phyloP scores from a whole-genome alignment of 106 monocot genomes.

The Apostasia shenzhenica region DNA sequence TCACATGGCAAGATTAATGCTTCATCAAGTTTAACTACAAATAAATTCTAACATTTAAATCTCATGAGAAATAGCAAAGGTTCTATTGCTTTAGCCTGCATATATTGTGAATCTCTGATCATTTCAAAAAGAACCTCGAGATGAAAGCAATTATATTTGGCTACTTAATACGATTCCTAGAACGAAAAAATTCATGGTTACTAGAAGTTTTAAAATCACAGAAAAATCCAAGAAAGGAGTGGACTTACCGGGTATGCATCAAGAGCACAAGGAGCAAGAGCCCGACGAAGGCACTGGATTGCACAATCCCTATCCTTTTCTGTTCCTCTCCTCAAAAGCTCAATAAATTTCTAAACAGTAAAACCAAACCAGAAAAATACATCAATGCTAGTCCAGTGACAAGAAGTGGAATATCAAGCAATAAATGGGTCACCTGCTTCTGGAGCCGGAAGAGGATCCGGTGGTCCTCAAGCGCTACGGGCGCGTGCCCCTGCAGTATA shows the following conservation, averaged over 20 bases:
- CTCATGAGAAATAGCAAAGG: too few relatives aligned
- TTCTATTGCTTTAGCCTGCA: too few relatives aligned
- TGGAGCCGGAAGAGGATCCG: slow-evolving; percentile 86
- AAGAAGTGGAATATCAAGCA: background rate
- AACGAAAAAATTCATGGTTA: background rate
- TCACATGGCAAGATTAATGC: too few relatives aligned
- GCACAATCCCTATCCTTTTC: slow-evolving; percentile 58
- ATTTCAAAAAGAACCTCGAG: too few relatives aligned
- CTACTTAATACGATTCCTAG: too few relatives aligned
- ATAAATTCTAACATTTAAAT: too few relatives aligned
- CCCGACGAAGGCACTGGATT: slow-evolving; percentile 58
- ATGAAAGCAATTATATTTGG: too few relatives aligned
- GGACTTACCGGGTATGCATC: slow-evolving; percentile 85
- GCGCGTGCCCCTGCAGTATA: slow-evolving; percentile 46
- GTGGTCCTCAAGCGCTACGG: slow-evolving; percentile 63
- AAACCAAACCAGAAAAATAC: slow-evolving; percentile 1
- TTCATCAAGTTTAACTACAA: too few relatives aligned
- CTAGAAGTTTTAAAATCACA: background rate
- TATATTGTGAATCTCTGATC: too few relatives aligned
- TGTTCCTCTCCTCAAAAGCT: slow-evolving; percentile 76
- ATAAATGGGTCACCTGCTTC: slow-evolving; percentile 55
- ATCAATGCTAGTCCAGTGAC: background rate
- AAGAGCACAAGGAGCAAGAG: slow-evolving; percentile 88
- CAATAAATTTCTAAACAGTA: slow-evolving; percentile 70
- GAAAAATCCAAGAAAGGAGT: background rate